Percentiles rank a stretch among this genome's conserved stretches.
Evolutionary conservation across 768 basidiomycete species (phyloP).

Genomic region (Tephrocybe rancida): DNA sequence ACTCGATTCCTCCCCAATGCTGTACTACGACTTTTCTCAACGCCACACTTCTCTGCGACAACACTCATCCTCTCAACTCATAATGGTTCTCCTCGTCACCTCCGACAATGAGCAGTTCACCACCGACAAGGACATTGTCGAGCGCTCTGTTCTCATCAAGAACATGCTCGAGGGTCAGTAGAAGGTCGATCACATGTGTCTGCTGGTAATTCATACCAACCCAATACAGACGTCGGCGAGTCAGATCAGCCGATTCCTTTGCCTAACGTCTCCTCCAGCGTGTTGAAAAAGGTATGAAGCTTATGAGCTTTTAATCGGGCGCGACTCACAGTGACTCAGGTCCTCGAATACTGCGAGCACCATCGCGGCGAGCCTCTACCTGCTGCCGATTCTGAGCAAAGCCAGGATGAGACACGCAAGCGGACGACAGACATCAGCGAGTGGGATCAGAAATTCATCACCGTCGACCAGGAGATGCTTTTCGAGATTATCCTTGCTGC

Average conservation of each 20-base stretch:
- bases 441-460: constrained; percentile 99
- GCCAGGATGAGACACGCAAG: constrained; percentile 92
- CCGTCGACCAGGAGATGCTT: constrained; percentile 99
- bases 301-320: too few relatives aligned
- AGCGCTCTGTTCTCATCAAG: constrained; percentile 96
- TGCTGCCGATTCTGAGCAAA: constrained; percentile 75
- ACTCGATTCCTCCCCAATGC: constrained; percentile 16
- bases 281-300: constrained; percentile 80
- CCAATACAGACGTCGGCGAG: constrained; percentile 82
- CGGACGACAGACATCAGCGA: constrained; percentile 98
- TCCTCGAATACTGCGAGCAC: constrained; percentile 99
- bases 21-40: neutral
- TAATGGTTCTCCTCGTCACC: constrained; percentile 86
- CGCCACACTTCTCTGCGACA: constrained; percentile 19
- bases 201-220: constrained; percentile 12
- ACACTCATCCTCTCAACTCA: constrained; percentile 12
- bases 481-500: constrained; percentile 99
- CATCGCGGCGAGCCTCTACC: constrained; percentile 98
- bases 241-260: constrained; percentile 92
- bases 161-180: constrained; percentile 96
- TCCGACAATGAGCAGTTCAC: constrained; percentile 96
- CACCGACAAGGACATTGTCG: constrained; percentile 92
- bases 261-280: constrained; percentile 91
- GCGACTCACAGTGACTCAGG: constrained; percentile 47
- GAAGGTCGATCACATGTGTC: constrained; percentile 5